Evolutionary conservation across 768 basidiomycete genomes (phyloP), one percentile per base, ranked within the genome.

Genomic region (Tylopilus sp.): DNA sequence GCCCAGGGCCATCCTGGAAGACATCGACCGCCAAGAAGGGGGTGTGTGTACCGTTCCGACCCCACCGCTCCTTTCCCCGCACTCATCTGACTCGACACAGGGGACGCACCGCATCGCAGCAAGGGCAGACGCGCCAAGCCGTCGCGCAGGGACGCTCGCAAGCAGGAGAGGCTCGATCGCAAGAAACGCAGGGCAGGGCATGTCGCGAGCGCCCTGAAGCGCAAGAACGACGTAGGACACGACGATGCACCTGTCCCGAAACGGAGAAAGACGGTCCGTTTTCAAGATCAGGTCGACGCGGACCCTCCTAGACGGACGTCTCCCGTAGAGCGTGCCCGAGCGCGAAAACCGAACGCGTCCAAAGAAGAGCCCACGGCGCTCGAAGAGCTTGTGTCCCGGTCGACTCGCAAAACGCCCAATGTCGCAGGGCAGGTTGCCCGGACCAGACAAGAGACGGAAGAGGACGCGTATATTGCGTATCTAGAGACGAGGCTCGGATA

Each of bases 401-500:
- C 67, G 34, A 46, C 48, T 1, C 48, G 58, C 38, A 50, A 48
- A 47, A 38, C 47, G 11, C 30, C 49, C 0, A 42, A 52, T 28
- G 36, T 34, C 0, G 44, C 50, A 10, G 44, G 47, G 0, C 64
- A 52, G 3, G 24, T 50, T 2, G 59, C 71, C 24, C 73, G 68
- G 24, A 69, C 69, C 7, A 73, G 65, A 29, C 71, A 72, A 52
- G 81, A 90, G 55, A 70, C 76, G 28, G 79, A 87, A 30, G 95
- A 98, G 60, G 93, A 95, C 62, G 78, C 79, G 0, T 92, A 95
- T 64, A 97, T 98, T 40, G 78, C 84, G 0, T 85, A 88, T 71
- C 72, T 97, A 12, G 95, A 98, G 68, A 74, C 78, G 0, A 87
- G 85, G 67, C 78, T 97, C 17, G 85, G 89, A 4, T 75, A 85